Percentiles rank a stretch among this genome's conserved stretches.
Conservation (phyloP, 179 eudicot genomes). For the Beta lomatogona region DNA sequence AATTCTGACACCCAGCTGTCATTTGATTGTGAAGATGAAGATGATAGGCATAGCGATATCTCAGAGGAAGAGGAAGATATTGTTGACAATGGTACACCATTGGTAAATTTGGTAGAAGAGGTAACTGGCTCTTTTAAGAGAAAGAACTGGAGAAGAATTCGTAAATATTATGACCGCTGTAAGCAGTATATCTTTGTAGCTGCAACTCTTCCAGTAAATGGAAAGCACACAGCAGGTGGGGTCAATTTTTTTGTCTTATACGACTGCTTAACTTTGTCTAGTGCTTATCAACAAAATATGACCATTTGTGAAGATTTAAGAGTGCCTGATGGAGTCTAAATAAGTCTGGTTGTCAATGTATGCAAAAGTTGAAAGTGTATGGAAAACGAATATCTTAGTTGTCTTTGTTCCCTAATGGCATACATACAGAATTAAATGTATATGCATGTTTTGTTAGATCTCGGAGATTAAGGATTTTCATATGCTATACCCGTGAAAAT, state of each 20-base stretch:
- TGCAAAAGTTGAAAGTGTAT: not conserved
- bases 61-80: conserved; percentile 34
- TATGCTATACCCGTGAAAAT: not conserved
- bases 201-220: conserved; percentile 93
- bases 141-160: conserved; percentile 79
- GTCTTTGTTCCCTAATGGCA: not conserved
- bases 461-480: not conserved
- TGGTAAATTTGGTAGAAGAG: conserved; percentile 32
- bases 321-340: too few species aligned
- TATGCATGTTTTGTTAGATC: not conserved
- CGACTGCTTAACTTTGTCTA: not conserved
- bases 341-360: not conserved
- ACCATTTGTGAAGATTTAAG: not conserved
- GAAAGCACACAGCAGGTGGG: conserved; percentile 92
- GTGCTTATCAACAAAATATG: not conserved
- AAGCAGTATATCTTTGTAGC: conserved; percentile 95
- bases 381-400: not conserved
- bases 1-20: conserved; percentile 34
- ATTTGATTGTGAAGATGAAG: conserved; percentile 43
- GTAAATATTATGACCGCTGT: conserved; percentile 70
- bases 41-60: conserved; percentile 28
- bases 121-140: conserved; percentile 33
- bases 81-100: conserved; percentile 32
- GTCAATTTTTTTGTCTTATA: conserved; percentile 23
- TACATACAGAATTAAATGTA: not conserved